Evolutionary conservation across 192 early-diverging fungal species (phyloP).

Genomic region (Rhizoclosmatium sp.): DNA sequence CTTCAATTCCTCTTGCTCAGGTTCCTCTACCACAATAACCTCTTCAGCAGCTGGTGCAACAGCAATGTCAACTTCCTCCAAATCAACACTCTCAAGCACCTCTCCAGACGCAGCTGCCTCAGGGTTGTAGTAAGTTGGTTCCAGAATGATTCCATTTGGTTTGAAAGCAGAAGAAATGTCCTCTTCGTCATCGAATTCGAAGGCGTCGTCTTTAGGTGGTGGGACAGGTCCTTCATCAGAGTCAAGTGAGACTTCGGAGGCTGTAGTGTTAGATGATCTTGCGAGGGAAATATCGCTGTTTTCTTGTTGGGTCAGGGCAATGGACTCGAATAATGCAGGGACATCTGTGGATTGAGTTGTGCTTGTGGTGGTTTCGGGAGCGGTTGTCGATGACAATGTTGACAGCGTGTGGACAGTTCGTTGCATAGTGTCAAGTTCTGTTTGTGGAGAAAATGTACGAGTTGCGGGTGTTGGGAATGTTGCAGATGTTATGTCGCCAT

Average conservation of each 20-base stretch:
- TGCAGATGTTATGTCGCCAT: no score
- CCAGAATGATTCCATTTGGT: background rate
- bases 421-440: no score
- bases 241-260: background rate
- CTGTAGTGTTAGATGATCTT: background rate
- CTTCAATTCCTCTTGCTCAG: background rate
- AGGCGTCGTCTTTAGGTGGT: background rate
- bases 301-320: background rate
- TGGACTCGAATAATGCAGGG: background rate
- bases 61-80: background rate
- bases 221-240: no score
- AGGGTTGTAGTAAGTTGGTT: background rate
- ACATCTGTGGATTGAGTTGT: no score
- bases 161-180: background rate
- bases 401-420: no score
- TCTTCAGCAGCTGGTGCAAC: background rate
- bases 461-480: no score
- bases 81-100: background rate
- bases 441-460: no score
- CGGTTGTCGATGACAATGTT: no score
- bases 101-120: background rate
- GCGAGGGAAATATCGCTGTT: background rate
- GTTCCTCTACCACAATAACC: background rate
- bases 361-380: no score
- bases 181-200: background rate